These are phyloP conservation scores for Anaeromyces robustus DNA, from an alignment of 192 early-diverging fungal genomes.

Conservation along the genomic window DNA sequence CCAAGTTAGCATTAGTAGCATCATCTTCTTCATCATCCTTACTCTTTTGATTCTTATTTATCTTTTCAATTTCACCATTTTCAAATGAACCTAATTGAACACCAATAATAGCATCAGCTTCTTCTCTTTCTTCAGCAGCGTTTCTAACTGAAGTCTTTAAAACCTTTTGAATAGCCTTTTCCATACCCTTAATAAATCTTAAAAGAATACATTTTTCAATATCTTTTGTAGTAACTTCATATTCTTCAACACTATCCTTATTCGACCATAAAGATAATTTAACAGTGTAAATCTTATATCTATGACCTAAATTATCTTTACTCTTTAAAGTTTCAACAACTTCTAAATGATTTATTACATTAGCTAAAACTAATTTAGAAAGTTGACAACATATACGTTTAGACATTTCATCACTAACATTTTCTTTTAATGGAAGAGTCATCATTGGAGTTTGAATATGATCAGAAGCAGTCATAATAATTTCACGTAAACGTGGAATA, in stretches of 20 bases:
- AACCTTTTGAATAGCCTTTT: slow-evolving; percentile 57
- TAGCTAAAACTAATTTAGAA: slow-evolving; percentile 55
- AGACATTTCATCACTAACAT: slow-evolving; percentile 44
- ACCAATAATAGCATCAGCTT: not conserved
- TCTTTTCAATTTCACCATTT: slow-evolving; percentile 7
- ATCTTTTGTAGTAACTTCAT: slow-evolving; percentile 45
- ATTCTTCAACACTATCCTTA: slow-evolving; percentile 59
- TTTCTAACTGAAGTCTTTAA: slow-evolving; percentile 34
- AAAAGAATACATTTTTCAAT: slow-evolving; percentile 60
- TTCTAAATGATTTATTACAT: slow-evolving; percentile 72
- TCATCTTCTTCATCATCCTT: slow-evolving; percentile 22
- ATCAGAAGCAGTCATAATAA: slow-evolving; percentile 94
- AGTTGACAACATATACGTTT: slow-evolving; percentile 53
- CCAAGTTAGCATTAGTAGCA: slow-evolving; percentile 6
- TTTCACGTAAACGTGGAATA: slow-evolving; percentile 98
- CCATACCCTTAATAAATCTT: slow-evolving; percentile 57
- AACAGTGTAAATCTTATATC: slow-evolving; percentile 64
- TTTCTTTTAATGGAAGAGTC: slow-evolving; percentile 58
- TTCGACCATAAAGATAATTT: slow-evolving; percentile 72
- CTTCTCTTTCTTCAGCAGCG: slow-evolving; percentile 11
- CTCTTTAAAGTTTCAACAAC: slow-evolving; percentile 60
- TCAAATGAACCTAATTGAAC: slow-evolving; percentile 16
- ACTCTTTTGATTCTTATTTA: slow-evolving; percentile 17
- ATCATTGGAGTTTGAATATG: slow-evolving; percentile 86
- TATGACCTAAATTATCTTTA: slow-evolving; percentile 8